Percentiles rank a stretch among this genome's conserved stretches.
Conservation (phyloP, 345 rosid genomes). For the Eutrema heterophyllum region DNA sequence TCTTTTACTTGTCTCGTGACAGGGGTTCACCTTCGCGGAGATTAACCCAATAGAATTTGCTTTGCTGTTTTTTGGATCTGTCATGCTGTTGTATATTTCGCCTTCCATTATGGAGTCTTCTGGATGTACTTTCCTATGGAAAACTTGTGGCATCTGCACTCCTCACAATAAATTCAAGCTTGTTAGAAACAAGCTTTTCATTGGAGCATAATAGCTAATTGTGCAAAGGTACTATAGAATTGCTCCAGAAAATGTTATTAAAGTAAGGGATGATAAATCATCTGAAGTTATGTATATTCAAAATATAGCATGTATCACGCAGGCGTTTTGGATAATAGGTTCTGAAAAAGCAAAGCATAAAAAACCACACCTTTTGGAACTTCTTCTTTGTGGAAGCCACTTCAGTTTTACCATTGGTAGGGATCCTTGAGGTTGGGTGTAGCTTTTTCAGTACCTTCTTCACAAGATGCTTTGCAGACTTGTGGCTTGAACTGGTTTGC, state of each 20-base stretch:
- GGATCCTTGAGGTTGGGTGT: constrained; percentile 37
- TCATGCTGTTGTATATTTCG: constrained; percentile 17
- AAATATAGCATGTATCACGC: background rate
- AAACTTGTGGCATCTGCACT: constrained; percentile 65
- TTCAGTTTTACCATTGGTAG: constrained; percentile 25
- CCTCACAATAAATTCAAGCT: constrained; percentile 16
- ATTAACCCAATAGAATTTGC: constrained; percentile 26
- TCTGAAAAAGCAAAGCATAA: background rate
- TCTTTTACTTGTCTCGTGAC: constrained; percentile 35
- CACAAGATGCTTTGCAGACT: constrained; percentile 51
- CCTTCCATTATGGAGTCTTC: constrained; percentile 36
- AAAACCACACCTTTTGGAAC: constrained; percentile 53
- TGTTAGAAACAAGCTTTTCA: constrained; percentile 6
- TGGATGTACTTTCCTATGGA: constrained; percentile 75
- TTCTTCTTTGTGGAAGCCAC: constrained; percentile 50
- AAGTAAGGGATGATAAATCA: background rate
- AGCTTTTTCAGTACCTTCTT: constrained; percentile 65
- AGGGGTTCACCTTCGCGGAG: constrained; percentile 27
- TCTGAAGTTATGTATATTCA: constrained; percentile 5
- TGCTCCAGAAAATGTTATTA: background rate
- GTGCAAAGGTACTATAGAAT: background rate
- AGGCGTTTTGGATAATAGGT: background rate
- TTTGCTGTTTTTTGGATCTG: constrained; percentile 27
- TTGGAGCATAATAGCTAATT: background rate
- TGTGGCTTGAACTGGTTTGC: constrained; percentile 43